Conservation (phyloP, 75 land plant species). For the Larix kaempferi region DNA sequence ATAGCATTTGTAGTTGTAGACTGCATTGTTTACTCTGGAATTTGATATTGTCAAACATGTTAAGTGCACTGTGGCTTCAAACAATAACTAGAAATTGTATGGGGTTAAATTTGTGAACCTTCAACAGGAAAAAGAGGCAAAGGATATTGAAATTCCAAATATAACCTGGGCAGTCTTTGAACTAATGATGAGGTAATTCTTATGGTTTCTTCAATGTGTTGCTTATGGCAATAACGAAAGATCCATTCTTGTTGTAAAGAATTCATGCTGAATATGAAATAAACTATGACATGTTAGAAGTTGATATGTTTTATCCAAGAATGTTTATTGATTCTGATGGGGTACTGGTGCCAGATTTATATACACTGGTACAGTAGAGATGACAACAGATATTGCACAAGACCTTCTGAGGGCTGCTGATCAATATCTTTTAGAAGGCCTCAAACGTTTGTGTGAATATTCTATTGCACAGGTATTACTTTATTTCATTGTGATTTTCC, state of each 20-base stretch:
- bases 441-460: conserved; percentile 87
- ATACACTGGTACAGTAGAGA: conserved; percentile 85
- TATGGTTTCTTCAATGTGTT: neutral
- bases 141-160: conserved; percentile 92
- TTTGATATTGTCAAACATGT: too few species aligned
- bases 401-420: conserved; percentile 94
- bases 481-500: neutral
- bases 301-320: too few species aligned
- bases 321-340: too few species aligned
- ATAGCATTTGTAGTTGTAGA: too few species aligned
- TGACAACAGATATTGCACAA: conserved; percentile 68
- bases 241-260: too few species aligned
- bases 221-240: too few species aligned
- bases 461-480: conserved; percentile 80
- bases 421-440: conserved; percentile 93
- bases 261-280: too few species aligned
- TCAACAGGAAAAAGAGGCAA: conserved; percentile 89
- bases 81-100: too few species aligned
- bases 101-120: too few species aligned
- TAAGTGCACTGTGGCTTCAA: too few species aligned
- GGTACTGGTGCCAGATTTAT: conserved; percentile 56
- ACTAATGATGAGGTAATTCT: conserved; percentile 92
- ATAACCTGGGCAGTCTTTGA: conserved; percentile 98
- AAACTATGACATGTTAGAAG: too few species aligned
- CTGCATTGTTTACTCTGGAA: too few species aligned